Evolutionary conservation across 257 asterid genomes (phyloP).

Genomic region (Ocimum tenuiflorum): DNA sequence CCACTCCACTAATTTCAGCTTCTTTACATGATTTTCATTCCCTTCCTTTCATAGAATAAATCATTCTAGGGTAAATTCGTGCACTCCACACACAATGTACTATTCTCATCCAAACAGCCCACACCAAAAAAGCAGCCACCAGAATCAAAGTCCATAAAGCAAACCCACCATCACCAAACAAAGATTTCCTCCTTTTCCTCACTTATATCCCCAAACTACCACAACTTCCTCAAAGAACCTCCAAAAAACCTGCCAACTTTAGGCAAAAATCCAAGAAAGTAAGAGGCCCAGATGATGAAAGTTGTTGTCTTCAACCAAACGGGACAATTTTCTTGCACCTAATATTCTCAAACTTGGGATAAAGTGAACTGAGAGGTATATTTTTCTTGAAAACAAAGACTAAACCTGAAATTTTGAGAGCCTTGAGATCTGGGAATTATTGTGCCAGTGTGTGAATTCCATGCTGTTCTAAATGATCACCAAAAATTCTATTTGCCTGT

Average conservation of each 20-base stretch:
- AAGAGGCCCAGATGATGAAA: slow-evolving; percentile 34
- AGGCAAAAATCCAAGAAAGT: not conserved
- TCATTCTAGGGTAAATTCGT: slow-evolving; percentile 18
- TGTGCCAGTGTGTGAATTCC: slow-evolving; percentile 34
- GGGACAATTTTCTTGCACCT: not conserved
- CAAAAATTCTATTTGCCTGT: slow-evolving; percentile 36
- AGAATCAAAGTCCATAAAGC: slow-evolving; percentile 32
- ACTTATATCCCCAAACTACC: slow-evolving; percentile 26
- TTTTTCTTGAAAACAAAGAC: slow-evolving; percentile 38
- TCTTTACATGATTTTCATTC: slow-evolving; percentile 25
- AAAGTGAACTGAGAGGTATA: slow-evolving; percentile 19
- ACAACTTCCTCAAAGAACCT: slow-evolving; percentile 15
- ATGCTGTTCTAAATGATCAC: slow-evolving; percentile 36
- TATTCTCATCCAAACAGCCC: slow-evolving; percentile 19
- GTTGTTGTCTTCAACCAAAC: slow-evolving; percentile 26
- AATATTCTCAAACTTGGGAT: slow-evolving; percentile 19
- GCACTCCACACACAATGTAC: slow-evolving; percentile 23
- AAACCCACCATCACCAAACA: slow-evolving; percentile 27
- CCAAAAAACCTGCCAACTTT: slow-evolving; percentile 15
- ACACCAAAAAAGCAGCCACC: slow-evolving; percentile 23
- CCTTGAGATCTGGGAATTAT: slow-evolving; percentile 63
- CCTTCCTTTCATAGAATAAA: slow-evolving; percentile 28
- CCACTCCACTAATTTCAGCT: slow-evolving; percentile 30
- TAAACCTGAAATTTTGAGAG: slow-evolving; percentile 40
- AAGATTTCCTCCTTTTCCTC: slow-evolving; percentile 19